phyloP scores from a whole-genome alignment of 352 stramenopile species.

The Phytophthora pseudosyringae region DNA sequence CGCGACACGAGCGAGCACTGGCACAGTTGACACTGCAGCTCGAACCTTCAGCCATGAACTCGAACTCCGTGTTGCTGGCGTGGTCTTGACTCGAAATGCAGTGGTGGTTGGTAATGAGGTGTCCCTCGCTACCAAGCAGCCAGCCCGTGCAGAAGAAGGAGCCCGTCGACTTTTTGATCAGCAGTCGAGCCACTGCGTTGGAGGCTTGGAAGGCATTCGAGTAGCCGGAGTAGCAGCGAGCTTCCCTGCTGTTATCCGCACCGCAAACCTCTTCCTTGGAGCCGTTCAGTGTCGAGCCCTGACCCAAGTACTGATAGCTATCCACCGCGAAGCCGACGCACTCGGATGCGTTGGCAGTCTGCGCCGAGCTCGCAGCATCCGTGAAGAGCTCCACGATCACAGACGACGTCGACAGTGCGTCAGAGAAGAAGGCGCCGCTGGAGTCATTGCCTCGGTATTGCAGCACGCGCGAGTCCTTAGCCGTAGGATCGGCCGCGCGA shows the following conservation, averaged over 20 bases:
- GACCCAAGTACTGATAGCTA: slow-evolving; percentile 50
- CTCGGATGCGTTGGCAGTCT: slow-evolving; percentile 27
- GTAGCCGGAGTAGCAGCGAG: slow-evolving; percentile 50
- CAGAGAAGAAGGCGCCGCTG: slow-evolving; percentile 43
- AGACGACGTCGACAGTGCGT: slow-evolving; percentile 41
- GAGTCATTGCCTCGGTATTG: slow-evolving; percentile 47
- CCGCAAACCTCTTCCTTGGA: slow-evolving; percentile 66
- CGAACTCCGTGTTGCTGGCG: slow-evolving; percentile 68
- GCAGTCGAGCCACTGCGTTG: slow-evolving; percentile 56
- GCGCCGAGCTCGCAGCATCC: slow-evolving; percentile 10
- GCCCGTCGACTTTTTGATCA: slow-evolving; percentile 64
- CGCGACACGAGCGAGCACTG: slow-evolving; percentile 38
- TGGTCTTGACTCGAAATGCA: slow-evolving; percentile 62
- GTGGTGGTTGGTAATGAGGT: slow-evolving; percentile 85
- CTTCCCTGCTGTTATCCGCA: slow-evolving; percentile 66
- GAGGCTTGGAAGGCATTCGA: slow-evolving; percentile 27
- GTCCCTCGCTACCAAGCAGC: slow-evolving; percentile 74
- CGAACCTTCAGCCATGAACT: slow-evolving; percentile 63
- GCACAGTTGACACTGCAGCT: slow-evolving; percentile 49
- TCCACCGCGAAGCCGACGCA: slow-evolving; percentile 64
- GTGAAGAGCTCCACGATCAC: slow-evolving; percentile 66
- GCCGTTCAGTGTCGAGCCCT: slow-evolving; percentile 32
- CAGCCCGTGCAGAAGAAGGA: slow-evolving; percentile 81
- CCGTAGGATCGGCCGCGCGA: slow-evolving; percentile 32
- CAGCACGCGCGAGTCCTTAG: slow-evolving; percentile 36